phyloP scores from a whole-genome alignment of 2,329 filamentous ascomycete genomes.

The Plectosphaerella cucumerina region DNA sequence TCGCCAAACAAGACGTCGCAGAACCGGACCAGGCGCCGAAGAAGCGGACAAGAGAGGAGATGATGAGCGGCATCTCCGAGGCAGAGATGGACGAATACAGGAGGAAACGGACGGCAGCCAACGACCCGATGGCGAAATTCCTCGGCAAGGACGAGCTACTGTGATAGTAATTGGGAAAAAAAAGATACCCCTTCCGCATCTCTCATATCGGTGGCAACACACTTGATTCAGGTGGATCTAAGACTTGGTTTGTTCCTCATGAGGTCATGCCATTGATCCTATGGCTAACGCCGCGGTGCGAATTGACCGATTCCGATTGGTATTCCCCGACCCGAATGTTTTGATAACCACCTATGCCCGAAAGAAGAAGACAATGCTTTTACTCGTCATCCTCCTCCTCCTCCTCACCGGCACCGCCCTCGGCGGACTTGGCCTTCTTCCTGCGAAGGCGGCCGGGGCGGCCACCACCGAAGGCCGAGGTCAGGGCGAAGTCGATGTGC shows the following conservation, averaged over 20 bases:
- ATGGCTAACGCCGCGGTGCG: conserved; percentile 48
- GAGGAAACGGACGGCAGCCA: conserved; percentile 65
- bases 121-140: conserved; percentile 85
- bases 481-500: conserved; percentile 99
- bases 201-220: neutral
- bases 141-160: conserved; percentile 69
- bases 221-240: neutral
- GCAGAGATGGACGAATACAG: conserved; percentile 85
- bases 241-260: conserved; percentile 1
- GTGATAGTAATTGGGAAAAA: no score
- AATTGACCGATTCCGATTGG: conserved; percentile 35
- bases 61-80: conserved; percentile 73
- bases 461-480: conserved; percentile 95
- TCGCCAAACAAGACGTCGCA: conserved; percentile 25
- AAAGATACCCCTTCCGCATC: conserved; percentile 10
- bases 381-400: conserved; percentile 84
- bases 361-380: conserved; percentile 27
- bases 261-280: conserved; percentile 43
- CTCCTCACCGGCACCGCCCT: conserved; percentile 74
- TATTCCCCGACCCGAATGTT: conserved; percentile 23
- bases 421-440: conserved; percentile 98
- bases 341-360: conserved; percentile 12
- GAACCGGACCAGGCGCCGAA: conserved; percentile 34
- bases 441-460: conserved; percentile 96
- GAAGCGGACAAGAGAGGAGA: conserved; percentile 74